Base-by-base conservation (phyloP, 2,329 filamentous ascomycete genomes). In the Emmonsiellopsis sp. region DNA sequence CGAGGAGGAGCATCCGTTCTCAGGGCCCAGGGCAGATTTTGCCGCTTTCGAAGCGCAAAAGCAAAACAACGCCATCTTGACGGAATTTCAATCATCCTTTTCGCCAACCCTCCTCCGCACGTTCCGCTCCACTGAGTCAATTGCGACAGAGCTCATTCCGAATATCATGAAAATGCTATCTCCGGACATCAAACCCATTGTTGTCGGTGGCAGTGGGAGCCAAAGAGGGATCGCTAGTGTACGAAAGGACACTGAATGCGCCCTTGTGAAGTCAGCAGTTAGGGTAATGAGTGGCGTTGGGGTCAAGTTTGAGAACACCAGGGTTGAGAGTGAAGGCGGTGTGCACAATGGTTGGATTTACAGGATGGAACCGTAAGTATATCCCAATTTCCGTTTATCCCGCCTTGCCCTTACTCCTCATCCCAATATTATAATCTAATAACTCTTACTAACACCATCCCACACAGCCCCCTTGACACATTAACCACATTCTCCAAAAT, bases 151-250 rank as follows among this genome's bases (percentile, higher is more conserved):
- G 56, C 83, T 96, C 30, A 75, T 96, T 35, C 93, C 93, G 0
- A 95, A 89, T 65, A 79, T 95, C 2, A 77, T 89, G 13, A 84
- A 87, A 38, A 86, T 98, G 67, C 77, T 98, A 16, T 86, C 89
- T 0, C 93, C 93, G 0, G 87, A 92, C 55, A 84, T 98, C 44
- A 95, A 93, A 66, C 93, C 93, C 0, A 88, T 97, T 2, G 80
- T 96, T 7, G 83, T 97, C 1, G 80, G 79, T n/a, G 83, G 84
- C 34, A 82, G 82, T 52, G 83, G 83, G 32, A 80, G 81, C 15
- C 76, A 80, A 60, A 77, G 77, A 31, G 80, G 83, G 7, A 85
- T 84, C 6, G 92, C 92, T 0, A 94, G 88, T 60, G 92, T 98
- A 1, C 83, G 93, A 40, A 92, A 89, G 66, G 89, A 95, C 38